These are phyloP conservation scores for Fistulinella prunicolor DNA, from an alignment of 768 basidiomycete species.

Conservation along the genomic window DNA sequence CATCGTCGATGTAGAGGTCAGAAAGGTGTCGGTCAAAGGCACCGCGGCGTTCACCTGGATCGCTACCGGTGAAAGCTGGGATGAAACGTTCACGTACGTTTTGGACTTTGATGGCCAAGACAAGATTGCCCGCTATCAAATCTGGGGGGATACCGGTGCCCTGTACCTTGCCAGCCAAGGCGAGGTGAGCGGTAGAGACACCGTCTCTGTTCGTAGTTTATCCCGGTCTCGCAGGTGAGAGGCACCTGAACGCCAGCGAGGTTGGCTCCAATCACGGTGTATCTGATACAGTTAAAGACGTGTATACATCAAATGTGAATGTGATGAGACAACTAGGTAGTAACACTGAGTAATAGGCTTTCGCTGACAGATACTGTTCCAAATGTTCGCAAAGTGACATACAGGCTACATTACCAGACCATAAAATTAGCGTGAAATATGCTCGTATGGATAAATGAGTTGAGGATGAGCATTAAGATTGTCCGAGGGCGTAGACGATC, in stretches of 20 bases:
- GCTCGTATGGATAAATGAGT: too few species aligned
- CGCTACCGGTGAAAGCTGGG: slow-evolving; percentile 52
- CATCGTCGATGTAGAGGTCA: slow-evolving; percentile 47
- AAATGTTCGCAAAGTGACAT: slow-evolving; percentile 6
- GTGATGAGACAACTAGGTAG: neutral
- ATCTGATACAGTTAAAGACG: slow-evolving; percentile 15
- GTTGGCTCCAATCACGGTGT: too few species aligned
- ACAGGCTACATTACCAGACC: slow-evolving; percentile 17
- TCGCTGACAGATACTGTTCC: slow-evolving; percentile 8
- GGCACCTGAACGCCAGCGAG: too few species aligned
- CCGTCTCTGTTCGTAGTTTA: neutral
- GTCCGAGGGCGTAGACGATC: neutral
- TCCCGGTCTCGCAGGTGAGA: neutral
- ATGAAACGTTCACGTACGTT: slow-evolving; percentile 58
- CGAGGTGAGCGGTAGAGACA: slow-evolving; percentile 6
- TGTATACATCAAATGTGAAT: slow-evolving; percentile 2
- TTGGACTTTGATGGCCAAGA: slow-evolving; percentile 57
- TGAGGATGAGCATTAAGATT: too few species aligned
- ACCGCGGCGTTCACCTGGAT: slow-evolving; percentile 55
- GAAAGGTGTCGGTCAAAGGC: slow-evolving; percentile 55
- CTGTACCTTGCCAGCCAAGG: slow-evolving; percentile 58
- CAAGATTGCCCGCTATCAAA: slow-evolving; percentile 58
- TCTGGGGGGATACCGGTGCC: slow-evolving; percentile 69
- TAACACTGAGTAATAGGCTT: neutral
- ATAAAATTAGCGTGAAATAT: slow-evolving; percentile 19